phyloP scores from a whole-genome alignment of 1,139 yeast species.

The Taphrina flavorubra region DNA sequence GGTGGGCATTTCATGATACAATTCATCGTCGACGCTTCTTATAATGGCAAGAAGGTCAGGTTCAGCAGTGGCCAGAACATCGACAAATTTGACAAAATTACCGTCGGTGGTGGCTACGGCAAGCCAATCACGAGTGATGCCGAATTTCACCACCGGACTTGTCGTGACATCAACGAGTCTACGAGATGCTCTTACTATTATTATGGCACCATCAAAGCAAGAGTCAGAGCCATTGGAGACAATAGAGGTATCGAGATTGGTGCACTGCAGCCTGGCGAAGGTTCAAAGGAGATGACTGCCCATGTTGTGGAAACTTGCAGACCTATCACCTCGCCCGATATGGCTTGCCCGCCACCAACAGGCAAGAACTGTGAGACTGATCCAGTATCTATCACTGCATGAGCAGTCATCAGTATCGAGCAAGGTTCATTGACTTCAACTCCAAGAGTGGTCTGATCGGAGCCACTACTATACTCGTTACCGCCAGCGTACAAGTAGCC shows the following conservation, averaged over 20 bases:
- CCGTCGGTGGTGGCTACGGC: conserved; percentile 10
- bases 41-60: background rate
- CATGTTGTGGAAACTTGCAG: background rate
- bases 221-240: background rate
- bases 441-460: too few relatives aligned
- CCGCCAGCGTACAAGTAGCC: too few relatives aligned
- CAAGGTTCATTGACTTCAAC: too few relatives aligned
- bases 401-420: too few relatives aligned
- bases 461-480: too few relatives aligned
- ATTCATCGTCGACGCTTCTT: conserved; percentile 2
- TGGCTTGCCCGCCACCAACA: conserved; percentile 1
- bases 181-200: background rate
- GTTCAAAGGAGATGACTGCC: background rate
- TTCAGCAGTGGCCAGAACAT: background rate
- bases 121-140: conserved; percentile 1
- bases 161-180: background rate
- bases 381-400: background rate
- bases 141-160: background rate
- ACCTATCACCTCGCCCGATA: background rate
- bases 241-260: conserved; percentile 1
- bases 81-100: background rate
- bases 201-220: conserved; percentile 2
- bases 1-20: background rate
- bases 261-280: background rate
- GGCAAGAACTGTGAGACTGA: conserved; percentile 1